These are phyloP conservation scores for Podospora pseudoanserina DNA, from an alignment of 495 filamentous ascomycete species.

Conservation along the genomic window DNA sequence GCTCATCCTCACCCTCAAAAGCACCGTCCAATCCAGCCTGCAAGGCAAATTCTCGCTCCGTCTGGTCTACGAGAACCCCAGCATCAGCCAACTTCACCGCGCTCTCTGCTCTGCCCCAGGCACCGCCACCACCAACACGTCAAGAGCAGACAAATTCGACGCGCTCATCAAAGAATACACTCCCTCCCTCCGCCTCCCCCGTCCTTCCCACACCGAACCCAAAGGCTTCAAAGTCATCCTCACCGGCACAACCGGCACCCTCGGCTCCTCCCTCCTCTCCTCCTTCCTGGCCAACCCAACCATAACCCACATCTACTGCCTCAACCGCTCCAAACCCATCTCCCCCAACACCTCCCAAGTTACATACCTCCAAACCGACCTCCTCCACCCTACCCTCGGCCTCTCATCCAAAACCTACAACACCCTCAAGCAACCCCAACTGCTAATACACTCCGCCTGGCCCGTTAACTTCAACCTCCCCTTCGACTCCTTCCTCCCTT, in stretches of 20 bases:
- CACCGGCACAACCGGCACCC: conserved; percentile 48
- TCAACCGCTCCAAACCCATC: conserved; percentile 38
- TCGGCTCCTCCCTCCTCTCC: conserved; percentile 47
- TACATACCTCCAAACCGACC: conserved; percentile 8
- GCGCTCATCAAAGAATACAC: conserved; percentile 8
- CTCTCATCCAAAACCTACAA: conserved; percentile 20
- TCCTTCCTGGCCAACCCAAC: conserved; percentile 23
- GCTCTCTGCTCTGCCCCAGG: no score
- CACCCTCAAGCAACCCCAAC: conserved; percentile 18
- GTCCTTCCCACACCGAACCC: neutral
- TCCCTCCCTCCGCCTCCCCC: neutral
- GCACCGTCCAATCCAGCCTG: neutral
- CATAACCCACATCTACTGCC: conserved; percentile 43
- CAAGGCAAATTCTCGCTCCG: neutral
- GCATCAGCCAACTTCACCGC: neutral
- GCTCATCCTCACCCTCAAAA: neutral
- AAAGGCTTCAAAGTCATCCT: conserved; percentile 36
- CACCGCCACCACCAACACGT: neutral
- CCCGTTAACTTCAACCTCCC: conserved; percentile 44
- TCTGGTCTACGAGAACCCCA: conserved; percentile 12
- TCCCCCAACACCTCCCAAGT: conserved; percentile 1
- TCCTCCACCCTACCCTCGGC: neutral
- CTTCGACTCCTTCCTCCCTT: conserved; percentile 35
- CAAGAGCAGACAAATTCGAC: conserved; percentile 7
- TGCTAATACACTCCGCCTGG: conserved; percentile 48